Evolutionary conservation across 768 basidiomycete species (phyloP).

Genomic region (Lactifluus volemus): DNA sequence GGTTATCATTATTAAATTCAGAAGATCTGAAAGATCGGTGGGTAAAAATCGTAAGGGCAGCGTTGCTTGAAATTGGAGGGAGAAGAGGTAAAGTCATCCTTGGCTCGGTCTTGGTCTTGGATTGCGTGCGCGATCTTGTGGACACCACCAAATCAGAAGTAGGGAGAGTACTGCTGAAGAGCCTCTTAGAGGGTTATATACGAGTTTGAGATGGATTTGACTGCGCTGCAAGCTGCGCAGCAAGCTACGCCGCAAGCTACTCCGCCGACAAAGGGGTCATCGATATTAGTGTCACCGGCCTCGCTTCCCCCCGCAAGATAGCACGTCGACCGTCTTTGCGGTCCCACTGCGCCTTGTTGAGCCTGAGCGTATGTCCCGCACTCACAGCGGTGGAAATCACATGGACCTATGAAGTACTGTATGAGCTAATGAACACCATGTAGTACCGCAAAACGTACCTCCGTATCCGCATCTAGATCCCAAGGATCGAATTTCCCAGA

Average conservation of each 20-base stretch:
- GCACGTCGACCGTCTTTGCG: constrained; percentile 84
- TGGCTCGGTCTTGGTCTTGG: background rate
- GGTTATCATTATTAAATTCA: constrained; percentile 26
- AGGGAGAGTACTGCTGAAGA: background rate
- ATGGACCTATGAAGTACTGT: constrained; percentile 55
- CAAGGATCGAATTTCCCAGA: constrained; percentile 94
- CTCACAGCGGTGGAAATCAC: constrained; percentile 79
- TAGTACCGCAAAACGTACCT: constrained; percentile 46
- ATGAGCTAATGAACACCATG: background rate
- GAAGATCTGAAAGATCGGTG: constrained; percentile 49
- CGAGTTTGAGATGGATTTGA: background rate
- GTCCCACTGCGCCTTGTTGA: constrained; percentile 94
- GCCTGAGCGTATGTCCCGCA: constrained; percentile 58
- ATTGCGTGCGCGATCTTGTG: background rate
- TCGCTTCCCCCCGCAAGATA: constrained; percentile 82
- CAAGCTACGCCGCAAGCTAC: no score
- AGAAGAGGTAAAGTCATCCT: constrained; percentile 8
- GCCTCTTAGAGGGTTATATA: constrained; percentile 1
- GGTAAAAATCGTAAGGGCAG: constrained; percentile 52
- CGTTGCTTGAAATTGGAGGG: constrained; percentile 18
- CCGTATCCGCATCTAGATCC: constrained; percentile 95
- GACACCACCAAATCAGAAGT: background rate
- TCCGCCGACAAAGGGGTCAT: constrained; percentile 3
- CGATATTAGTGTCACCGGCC: constrained; percentile 56
- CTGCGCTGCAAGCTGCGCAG: background rate